Evolutionary conservation across 345 rosid genomes (phyloP), one percentile per base, ranked within the genome.

Genomic region (Durio zibethinus): DNA sequence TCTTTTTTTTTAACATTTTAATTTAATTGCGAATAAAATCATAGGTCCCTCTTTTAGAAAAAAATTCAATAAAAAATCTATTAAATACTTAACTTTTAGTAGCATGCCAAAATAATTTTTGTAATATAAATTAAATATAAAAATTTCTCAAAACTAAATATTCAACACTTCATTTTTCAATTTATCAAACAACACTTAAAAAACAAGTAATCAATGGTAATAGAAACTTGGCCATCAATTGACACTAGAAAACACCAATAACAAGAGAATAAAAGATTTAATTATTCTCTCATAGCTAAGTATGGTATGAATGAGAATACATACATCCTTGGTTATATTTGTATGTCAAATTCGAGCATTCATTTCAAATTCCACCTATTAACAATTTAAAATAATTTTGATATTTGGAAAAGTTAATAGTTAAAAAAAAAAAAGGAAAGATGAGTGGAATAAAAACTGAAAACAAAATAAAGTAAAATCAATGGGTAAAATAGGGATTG

Each of bases 311-410:
- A 75, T 63, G 60, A 75, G 48, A 75, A 29, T 80, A 86, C 95
- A 73, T 90, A 92, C 98, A 78, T 93, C 92, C 73, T 90, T 94
- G 59, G 90, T 92, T 80, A 88, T 80, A 78, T 91, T 95, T 76
- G 85, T 87, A 73, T 94, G 97, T 80, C 92, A 86, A 48, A 76
- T 81, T 68, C 45, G 87, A 73, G 82, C 88, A 80, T 91, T 92
- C 78, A 82, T 87, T 89, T 91, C 90, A 65, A 91, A 82, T 78
- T 91, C 97, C 80, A 80, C 90, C 98, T 75, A 85, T 73, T 65
- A 63, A 63, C 40, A 36, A 16, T 47, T 40, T 27, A 59, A 45
- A 45, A 75, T 47, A 47, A 62, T 18, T 20, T 18, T 62, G 11
- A 33, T 64, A 59, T 73, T 56, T 56, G 50, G 15, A 62, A 47